Base-by-base conservation (phyloP, 768 basidiomycete species). In the Boletus sensibilis region DNA sequence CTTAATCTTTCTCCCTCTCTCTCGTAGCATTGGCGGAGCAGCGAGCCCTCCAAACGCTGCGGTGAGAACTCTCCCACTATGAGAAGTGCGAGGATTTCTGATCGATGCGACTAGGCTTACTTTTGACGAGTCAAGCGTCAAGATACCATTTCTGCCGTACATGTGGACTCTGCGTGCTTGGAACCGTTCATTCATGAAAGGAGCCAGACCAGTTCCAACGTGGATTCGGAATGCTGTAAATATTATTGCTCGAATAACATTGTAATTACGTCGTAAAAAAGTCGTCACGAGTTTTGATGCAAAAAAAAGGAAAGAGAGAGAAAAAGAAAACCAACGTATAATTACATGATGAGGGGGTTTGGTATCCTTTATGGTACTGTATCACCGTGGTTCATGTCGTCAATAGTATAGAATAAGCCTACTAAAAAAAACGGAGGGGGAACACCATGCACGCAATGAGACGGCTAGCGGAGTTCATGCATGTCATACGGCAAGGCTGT, bases 41-140 rank as follows among this genome's bases (percentile, higher is more conserved):
- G 87, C 85, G 4, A 87, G 85, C 64, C 86, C 86, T 21, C 83
- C 86, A 5, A 88, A 88, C 66, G 86, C 86, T 52, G 83, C 85
- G 58, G 86, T 86, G 60, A 77, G 84, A 60, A n/a, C 16, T 59
- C 14, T 25, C 29, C 16, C 7, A n/a, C 25, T 34, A 10, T 37
- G 21, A 23, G 1, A 44, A 3, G 29, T 31, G 9, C 9, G 7
- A 40, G 21, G 38, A 16, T 37, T 35, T 31, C 44, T 54, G 51
- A 55, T 50, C 20, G 52, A 21, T 34, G 9, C 13, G 41, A 38
- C 47, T 13, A 65, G 70, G 68, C 68, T 14, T 70, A 72, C 52
- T 70, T 70, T 56, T 72, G 53, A 72, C 8, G 48, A 35, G 18
- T 34, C 38, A 11, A 21, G 11, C 23, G 16, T 35, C 29, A 25